phyloP scores from a whole-genome alignment of 352 stramenopile species.

The Phytophthora hybrid region DNA sequence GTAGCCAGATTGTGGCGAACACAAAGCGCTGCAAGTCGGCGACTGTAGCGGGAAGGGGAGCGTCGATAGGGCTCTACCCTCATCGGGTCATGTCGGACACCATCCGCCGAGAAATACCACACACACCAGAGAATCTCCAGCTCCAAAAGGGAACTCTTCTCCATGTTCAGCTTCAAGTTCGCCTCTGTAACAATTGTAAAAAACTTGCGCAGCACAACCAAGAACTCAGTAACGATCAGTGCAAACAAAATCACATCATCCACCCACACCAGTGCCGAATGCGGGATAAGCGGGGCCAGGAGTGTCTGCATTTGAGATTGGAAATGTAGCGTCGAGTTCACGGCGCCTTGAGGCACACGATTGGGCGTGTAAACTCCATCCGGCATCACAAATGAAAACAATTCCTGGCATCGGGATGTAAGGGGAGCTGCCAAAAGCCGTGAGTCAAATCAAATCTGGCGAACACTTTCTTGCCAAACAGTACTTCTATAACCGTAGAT shows the following conservation, averaged over 20 bases:
- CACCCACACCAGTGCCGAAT: conserved; percentile 29
- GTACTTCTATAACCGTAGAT: background rate
- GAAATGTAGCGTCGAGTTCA: conserved; percentile 4
- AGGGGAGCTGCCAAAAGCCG: background rate
- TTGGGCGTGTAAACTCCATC: background rate
- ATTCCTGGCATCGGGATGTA: background rate
- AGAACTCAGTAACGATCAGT: background rate
- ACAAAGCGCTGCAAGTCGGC: background rate
- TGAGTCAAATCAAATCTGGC: background rate
- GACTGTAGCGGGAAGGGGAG: background rate
- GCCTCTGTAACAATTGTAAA: background rate
- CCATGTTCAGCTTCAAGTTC: background rate
- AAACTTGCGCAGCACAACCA: background rate
- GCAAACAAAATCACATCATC: conserved; percentile 37
- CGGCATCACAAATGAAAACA: background rate
- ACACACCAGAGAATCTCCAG: background rate
- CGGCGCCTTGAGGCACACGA: conserved; percentile 5
- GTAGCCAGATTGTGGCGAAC: background rate
- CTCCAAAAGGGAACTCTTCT: background rate
- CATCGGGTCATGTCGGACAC: background rate
- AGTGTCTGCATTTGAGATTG: background rate
- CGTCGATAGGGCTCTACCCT: background rate
- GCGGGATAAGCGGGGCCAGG: conserved; percentile 13
- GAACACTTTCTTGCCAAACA: background rate
- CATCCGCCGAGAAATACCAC: background rate